Base-by-base conservation (phyloP, 2,329 filamentous ascomycete species). In the Magnaporthiopsis poae region DNA sequence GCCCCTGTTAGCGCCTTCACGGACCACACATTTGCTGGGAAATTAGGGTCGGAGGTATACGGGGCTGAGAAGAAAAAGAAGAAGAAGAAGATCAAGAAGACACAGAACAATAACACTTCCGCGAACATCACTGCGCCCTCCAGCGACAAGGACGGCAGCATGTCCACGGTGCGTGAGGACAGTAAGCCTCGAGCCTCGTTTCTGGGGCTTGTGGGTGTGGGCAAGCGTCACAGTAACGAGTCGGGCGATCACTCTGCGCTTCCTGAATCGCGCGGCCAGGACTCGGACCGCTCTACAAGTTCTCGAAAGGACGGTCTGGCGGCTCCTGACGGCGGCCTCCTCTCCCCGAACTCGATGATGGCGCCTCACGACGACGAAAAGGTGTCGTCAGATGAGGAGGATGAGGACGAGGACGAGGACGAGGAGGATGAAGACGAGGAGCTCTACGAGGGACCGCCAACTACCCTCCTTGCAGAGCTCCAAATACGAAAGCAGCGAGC, bases 1-100 rank as follows among this genome's bases (percentile, higher is more conserved):
- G 94, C 95, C 0, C 95, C 95, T 0, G 92, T 96, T 36, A 91
- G 84, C 70, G 94, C 93, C 33, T 98, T 98, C 72, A 96, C 90
- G 0, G 92, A 97, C 73, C 92, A 97, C 75, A 86, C 89, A 0
- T 92, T 90, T 73, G 90, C 88, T 35, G 92, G 92, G 5, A 86
- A 87, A 69, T 81, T 92, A 13, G 90, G 92, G 31, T 76, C 84
- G 5, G 90, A 94, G 71, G 85, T 93, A 0, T 96, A 95, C 73
- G 89, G 89, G 46, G 74, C 79, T 69, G 78, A 83, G 70, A 84
- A 82, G 74, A 85, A 83, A 71, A 81, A 80, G 64, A 81, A 77
- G 66, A 72, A 71, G 66, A 75, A 72, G 68, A 70, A 69, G 59
- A 70, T 12, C 35, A 36, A 65, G 25, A 39, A 62, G 12, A 18